phyloP scores from a whole-genome alignment of 495 filamentous ascomycete species.

The Aspergillus ostianus region DNA sequence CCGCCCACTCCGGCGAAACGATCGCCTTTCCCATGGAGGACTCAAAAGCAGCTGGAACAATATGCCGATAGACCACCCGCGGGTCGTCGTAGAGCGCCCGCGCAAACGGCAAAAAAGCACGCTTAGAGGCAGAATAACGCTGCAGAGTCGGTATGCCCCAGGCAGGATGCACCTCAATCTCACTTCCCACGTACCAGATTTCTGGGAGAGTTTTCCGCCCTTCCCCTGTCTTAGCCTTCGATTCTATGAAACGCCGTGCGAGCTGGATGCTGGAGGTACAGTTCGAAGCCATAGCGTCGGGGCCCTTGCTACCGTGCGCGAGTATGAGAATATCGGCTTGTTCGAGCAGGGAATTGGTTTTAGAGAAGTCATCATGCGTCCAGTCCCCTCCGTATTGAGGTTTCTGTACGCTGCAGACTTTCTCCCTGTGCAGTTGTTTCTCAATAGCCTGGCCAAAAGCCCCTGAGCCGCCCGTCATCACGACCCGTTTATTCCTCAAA shows the following conservation, averaged over 20 bases:
- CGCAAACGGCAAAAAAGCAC: constrained; percentile 17
- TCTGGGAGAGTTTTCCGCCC: constrained; percentile 13
- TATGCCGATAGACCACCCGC: constrained; percentile 16
- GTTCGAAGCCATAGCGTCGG: constrained; percentile 13
- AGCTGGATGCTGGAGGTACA: constrained; percentile 14
- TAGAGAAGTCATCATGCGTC: constrained; percentile 5
- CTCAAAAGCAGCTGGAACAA: constrained; percentile 13
- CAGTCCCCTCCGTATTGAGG: constrained; percentile 9
- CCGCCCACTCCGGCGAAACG: constrained; percentile 14
- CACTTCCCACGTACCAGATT: constrained; percentile 21
- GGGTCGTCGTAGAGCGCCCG: constrained; percentile 16
- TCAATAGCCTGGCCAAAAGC: constrained; percentile 17
- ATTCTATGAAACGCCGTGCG: constrained; percentile 9
- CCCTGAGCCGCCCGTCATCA: constrained; percentile 15
- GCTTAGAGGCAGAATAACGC: constrained; percentile 11
- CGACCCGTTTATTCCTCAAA: constrained; percentile 16
- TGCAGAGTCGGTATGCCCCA: constrained; percentile 7
- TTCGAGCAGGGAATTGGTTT: neutral
- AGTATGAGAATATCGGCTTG: constrained; percentile 15
- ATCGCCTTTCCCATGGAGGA: constrained; percentile 8
- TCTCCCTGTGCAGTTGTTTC: constrained; percentile 8
- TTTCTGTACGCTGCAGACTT: constrained; percentile 8
- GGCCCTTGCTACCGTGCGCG: constrained; percentile 9
- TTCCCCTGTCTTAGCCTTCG: neutral
- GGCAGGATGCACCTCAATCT: constrained; percentile 11